phyloP scores from a whole-genome alignment of 495 filamentous ascomycete genomes.

The Podospora australis region DNA sequence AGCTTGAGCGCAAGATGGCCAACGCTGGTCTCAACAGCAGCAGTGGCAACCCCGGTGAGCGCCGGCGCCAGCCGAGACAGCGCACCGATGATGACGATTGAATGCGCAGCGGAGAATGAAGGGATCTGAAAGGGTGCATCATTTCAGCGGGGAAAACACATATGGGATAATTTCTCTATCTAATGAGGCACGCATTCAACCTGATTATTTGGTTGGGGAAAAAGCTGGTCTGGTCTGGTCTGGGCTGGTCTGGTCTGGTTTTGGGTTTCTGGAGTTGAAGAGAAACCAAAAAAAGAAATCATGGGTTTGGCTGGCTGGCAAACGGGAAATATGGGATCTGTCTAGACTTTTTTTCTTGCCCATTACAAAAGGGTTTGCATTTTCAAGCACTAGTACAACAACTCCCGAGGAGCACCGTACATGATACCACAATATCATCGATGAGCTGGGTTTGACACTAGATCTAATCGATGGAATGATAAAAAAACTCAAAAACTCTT shows the following conservation, averaged over 20 bases:
- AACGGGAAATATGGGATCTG: conserved; percentile 1
- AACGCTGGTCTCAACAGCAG: conserved; percentile 35
- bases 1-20: conserved; percentile 50
- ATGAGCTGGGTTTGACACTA: too few relatives aligned
- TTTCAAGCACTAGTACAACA: too few relatives aligned
- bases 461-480: too few relatives aligned
- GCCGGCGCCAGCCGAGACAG: conserved; percentile 25
- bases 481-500: too few relatives aligned
- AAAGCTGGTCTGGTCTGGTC: too few relatives aligned
- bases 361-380: conserved; percentile 12
- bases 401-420: too few relatives aligned
- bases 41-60: conserved; percentile 19
- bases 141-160: conserved; percentile 1
- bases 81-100: conserved; percentile 45
- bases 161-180: neutral
- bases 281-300: conserved; percentile 12
- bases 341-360: conserved; percentile 4
- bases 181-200: conserved; percentile 1
- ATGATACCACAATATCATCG: too few relatives aligned
- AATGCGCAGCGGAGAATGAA: conserved; percentile 10
- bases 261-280: conserved; percentile 13
- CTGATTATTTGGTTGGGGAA: too few relatives aligned
- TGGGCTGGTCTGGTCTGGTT: too few relatives aligned
- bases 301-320: too few relatives aligned
- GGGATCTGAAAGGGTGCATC: conserved; percentile 2